Conservation (phyloP, 140 eudicot genomes). For the Erigeron philadelphicus region DNA sequence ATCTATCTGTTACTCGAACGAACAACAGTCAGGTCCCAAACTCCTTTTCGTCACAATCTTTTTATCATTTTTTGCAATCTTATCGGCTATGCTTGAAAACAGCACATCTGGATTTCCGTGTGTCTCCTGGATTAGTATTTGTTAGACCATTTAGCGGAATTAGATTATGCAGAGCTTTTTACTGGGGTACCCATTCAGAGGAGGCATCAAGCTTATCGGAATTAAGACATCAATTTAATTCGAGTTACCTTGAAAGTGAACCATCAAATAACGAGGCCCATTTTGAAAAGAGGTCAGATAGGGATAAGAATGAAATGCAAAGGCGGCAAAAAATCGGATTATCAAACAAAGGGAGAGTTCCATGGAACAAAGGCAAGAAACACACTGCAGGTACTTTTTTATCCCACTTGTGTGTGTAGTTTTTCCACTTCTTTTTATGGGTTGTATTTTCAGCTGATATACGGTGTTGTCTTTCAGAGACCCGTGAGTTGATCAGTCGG, state of each 20-base stretch:
- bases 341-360: constrained; percentile 70
- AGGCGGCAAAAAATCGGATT: constrained; percentile 50
- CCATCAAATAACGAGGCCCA: constrained; percentile 11
- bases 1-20: constrained; percentile 30
- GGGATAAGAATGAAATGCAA: constrained; percentile 36
- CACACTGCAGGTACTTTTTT: constrained; percentile 59
- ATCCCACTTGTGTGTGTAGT: background rate
- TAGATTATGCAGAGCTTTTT: constrained; percentile 26
- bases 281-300: constrained; percentile 18
- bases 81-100: no score
- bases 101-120: constrained; percentile 6
- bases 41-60: background rate
- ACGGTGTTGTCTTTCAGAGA: constrained; percentile 47
- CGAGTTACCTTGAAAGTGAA: constrained; percentile 21
- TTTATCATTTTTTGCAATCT: no score
- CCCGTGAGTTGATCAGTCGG: constrained; percentile 64
- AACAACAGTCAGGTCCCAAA: constrained; percentile 27
- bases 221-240: constrained; percentile 16
- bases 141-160: constrained; percentile 21
- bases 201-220: constrained; percentile 24
- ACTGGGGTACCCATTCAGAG: constrained; percentile 11
- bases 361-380: constrained; percentile 86
- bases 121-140: constrained; percentile 27
- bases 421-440: background rate
- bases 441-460: constrained; percentile 4